Evolutionary conservation across 345 rosid species (phyloP), one percentile per base, ranked within the genome.

Genomic region (Rhizophora mangle): DNA sequence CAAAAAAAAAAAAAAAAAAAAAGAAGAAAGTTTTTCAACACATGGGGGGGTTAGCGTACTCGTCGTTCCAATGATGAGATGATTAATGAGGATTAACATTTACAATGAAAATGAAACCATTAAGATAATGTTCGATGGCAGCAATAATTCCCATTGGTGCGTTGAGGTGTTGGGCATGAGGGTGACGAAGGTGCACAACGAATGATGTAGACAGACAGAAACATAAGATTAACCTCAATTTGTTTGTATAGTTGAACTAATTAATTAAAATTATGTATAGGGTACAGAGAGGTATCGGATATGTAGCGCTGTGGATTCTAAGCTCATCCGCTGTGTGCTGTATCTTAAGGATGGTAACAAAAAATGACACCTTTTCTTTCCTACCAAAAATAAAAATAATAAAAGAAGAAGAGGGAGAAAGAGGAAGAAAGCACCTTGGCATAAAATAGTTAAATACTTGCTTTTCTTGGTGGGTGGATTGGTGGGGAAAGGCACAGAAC

Each of bases 91-190:
- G 8, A 22, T 21, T 54, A 54, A 55, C 27, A 55, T 43, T 13
- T 13, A 43, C 19, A 39, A 3, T 13, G 5, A 15, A 43, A 43
- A 43, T 13, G 49, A 4, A 43, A 43, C 49, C 49, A 43, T 3
- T 43, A 9, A 21, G 20, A 78, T 26, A 62, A 52, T 39, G 65
- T 37, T 32, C 21, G 71, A 64, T 43, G 75, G 73, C 54, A 70
- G 75, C 83, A 76, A 72, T 66, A 76, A 72, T 66, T 75, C 52
- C 63, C 59, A 76, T 76, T 67, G 83, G 70, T 39, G 63, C 3
- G 59, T 37, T 67, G 65, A 29, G 73, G 60, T 21, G 63, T 47
- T 55, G 55, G 69, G 69, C 54, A 58, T 52, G 74, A 71, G 68
- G 54, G 61, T 60, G 79, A 75, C 24, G 63, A 34, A 73, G 66